phyloP scores from a whole-genome alignment of 192 early-diverging fungal species.

The Coemansia sp. region DNA sequence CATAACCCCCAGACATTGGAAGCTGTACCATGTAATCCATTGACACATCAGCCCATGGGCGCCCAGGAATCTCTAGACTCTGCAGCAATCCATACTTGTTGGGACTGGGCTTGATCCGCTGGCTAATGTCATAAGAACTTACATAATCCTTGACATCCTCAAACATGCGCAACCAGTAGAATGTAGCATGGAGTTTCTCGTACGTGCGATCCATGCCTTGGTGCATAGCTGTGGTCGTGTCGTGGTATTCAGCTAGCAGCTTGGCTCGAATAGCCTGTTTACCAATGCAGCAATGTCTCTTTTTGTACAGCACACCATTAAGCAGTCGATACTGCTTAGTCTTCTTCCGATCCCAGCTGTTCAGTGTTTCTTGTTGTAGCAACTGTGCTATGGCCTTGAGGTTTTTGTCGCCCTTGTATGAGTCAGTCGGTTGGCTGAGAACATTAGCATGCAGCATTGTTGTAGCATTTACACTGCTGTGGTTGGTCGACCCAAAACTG shows the following conservation, averaged over 20 bases:
- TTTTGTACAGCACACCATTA: too few species aligned
- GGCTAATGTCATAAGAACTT: not conserved
- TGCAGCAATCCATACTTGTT: conserved; percentile 9
- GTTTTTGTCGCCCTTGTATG: too few species aligned
- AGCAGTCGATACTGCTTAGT: too few species aligned
- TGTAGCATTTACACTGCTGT: too few species aligned
- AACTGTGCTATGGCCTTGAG: too few species aligned
- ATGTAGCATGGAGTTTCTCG: not conserved
- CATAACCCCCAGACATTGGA: too few species aligned
- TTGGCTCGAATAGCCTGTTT: too few species aligned
- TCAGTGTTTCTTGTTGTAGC: too few species aligned
- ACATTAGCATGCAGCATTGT: too few species aligned
- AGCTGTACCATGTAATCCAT: conserved; percentile 8
- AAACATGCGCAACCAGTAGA: not conserved
- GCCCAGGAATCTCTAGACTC: not conserved
- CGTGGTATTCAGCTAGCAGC: not conserved
- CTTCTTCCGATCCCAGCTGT: too few species aligned
- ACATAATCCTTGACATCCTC: not conserved
- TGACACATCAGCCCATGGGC: not conserved
- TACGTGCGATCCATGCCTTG: not conserved
- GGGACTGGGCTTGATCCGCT: not conserved
- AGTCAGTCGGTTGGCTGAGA: too few species aligned
- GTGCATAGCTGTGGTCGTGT: not conserved
- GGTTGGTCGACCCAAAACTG: too few species aligned
- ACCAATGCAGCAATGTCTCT: not conserved